Evolutionary conservation across 2,329 filamentous ascomycete genomes (phyloP), one percentile per base, ranked within the genome.

Genomic region (Leptodontidium sp.): DNA sequence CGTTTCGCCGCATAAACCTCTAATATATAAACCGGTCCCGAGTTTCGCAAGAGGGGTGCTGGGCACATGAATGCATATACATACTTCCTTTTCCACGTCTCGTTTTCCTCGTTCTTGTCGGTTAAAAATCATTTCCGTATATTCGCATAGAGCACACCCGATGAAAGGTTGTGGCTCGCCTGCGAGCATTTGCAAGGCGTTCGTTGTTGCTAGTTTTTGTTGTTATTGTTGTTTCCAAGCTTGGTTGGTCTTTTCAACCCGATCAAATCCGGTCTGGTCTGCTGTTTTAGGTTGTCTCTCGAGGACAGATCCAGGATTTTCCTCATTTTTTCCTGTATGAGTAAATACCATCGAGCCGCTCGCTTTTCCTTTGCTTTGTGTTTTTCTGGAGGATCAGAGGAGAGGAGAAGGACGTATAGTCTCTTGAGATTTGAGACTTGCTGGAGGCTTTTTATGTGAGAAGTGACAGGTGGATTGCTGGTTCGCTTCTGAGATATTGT

Each of bases 1-100:
- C 66, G 65, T n/a, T 74, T 75, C 55, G 61, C 65, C 12, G 73
- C 72, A 69, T 75, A 55, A 64, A 40, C 9, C 21, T 55, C 35
- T 38, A 29, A 17, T 59, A 26, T 17, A 26, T 21, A 59, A 17
- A 11, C 35, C 6, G n/a, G 50, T 9, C 50, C 21, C 5, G 24
- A 17, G 14, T 47, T 32, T 29, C 17, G 24, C 2, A 15, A 45
- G 15, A 45, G 26, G 8, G 14, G 65, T 66, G 65, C 65, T 53
- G 65, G 57, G 57, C 57, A 59, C 57, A 43, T 45, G 38, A 40
- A 38, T 59, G 45, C 47, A 66, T 26, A 57, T 32, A 61, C 38
- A 55, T 32, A 43, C 9, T 24, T 63, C 21, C n/a, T 47, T 62
- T 9, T 32, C 35, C 35, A 14, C 29, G 29, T 50, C 24, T 52